Percentiles rank a stretch among this genome's conserved stretches.
phyloP scores from a whole-genome alignment of 768 basidiomycete genomes.

The Xerocomus brunneocitrinus region DNA sequence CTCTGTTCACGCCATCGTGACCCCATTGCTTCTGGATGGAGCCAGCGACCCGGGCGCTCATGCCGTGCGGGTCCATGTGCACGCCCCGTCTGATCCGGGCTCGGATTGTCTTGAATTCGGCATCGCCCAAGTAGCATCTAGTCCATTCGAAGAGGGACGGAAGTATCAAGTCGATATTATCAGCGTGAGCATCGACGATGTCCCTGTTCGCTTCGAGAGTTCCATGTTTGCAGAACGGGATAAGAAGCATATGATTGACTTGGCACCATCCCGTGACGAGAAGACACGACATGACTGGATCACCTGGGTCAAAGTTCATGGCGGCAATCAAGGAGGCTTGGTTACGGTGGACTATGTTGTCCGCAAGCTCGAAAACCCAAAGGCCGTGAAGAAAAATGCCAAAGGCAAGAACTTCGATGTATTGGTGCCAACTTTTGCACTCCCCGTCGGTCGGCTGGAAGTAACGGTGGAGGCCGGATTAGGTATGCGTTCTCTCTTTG shows the following conservation, averaged over 20 bases:
- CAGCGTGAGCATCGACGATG: conserved; percentile 59
- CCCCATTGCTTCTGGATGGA: conserved; percentile 37
- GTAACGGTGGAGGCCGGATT: conserved; percentile 50
- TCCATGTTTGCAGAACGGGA: conserved; percentile 37
- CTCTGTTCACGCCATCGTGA: conserved; percentile 50
- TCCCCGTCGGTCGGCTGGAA: conserved; percentile 65
- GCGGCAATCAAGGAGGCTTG: conserved; percentile 46
- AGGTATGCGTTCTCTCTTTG: conserved; percentile 39
- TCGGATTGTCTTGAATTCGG: conserved; percentile 79
- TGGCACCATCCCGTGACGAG: conserved; percentile 46
- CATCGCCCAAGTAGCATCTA: conserved; percentile 42
- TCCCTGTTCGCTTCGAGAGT: conserved; percentile 58
- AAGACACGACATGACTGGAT: conserved; percentile 56
- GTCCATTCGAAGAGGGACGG: conserved; percentile 12
- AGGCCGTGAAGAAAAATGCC: conserved; percentile 31
- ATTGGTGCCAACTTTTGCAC: conserved; percentile 64
- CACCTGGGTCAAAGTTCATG: conserved; percentile 59
- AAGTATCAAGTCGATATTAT: conserved; percentile 46
- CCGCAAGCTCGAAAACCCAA: conserved; percentile 21
- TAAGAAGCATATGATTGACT: conserved; percentile 31
- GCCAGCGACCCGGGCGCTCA: conserved; percentile 42
- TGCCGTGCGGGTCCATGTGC: conserved; percentile 53
- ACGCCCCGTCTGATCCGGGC: conserved; percentile 52
- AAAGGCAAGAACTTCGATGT: conserved; percentile 39
- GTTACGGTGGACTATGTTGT: conserved; percentile 69